These are phyloP conservation scores for Boletellus ananiceps DNA, from an alignment of 768 basidiomycete species.

Conservation along the genomic window DNA sequence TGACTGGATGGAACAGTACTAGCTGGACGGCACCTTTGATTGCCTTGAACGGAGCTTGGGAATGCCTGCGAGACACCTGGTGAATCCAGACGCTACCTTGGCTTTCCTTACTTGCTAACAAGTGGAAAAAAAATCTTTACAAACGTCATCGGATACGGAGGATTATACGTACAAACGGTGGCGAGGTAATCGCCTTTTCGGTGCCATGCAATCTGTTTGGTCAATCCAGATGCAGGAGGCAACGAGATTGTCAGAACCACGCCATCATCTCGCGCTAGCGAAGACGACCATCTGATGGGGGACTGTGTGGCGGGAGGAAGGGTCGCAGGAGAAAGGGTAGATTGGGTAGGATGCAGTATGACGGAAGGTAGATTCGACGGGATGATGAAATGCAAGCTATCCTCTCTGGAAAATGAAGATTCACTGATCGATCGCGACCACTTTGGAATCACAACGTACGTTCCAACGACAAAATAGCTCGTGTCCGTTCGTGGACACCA, in stretches of 20 bases:
- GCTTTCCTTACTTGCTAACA: constrained; percentile 55
- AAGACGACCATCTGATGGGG: constrained; percentile 65
- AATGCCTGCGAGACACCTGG: constrained; percentile 88
- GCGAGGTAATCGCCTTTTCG: constrained; percentile 92
- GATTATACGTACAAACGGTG: constrained; percentile 74
- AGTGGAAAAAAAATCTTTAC: constrained; percentile 7
- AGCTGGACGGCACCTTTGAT: constrained; percentile 86
- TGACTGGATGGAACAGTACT: constrained; percentile 90
- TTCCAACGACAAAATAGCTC: constrained; percentile 70
- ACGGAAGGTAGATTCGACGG: constrained; percentile 71
- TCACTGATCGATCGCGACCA: constrained; percentile 7
- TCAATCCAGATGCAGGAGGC: constrained; percentile 61
- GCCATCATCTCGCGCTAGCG: constrained; percentile 43
- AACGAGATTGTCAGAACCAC: constrained; percentile 60
- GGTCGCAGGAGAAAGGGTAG: constrained; percentile 57
- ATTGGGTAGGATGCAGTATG: constrained; percentile 54
- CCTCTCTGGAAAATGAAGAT: constrained; percentile 53
- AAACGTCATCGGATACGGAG: constrained; percentile 4
- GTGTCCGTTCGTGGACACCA: constrained; percentile 92
- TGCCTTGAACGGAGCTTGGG: constrained; percentile 97
- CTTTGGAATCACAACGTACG: constrained; percentile 48
- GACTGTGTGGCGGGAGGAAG: constrained; percentile 60
- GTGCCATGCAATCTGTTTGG: constrained; percentile 89
- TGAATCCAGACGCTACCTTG: constrained; percentile 94
- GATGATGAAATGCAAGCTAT: constrained; percentile 70